These are phyloP conservation scores for Chaetomium globosum DNA, from an alignment of 2,329 filamentous ascomycete genomes.

Conservation along the genomic window DNA sequence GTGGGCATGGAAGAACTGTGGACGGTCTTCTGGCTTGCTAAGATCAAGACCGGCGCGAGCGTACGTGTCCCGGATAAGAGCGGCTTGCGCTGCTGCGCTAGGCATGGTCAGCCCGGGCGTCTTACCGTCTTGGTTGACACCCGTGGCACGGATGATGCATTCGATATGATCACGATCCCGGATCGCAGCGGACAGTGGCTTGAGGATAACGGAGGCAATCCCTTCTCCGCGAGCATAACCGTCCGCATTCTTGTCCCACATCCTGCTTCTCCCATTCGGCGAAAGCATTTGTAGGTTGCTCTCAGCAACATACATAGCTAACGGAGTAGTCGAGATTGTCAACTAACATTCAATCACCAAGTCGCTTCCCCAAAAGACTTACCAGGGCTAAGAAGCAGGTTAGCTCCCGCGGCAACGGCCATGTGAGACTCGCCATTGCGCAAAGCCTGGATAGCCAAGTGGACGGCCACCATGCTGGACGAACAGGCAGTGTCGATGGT, in stretches of 20 bases:
- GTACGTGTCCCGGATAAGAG: constrained; percentile 48
- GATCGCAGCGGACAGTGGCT: constrained; percentile 50
- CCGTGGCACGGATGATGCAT: constrained; percentile 48
- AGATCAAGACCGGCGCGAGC: constrained; percentile 44
- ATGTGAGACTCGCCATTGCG: not conserved
- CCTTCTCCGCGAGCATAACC: constrained; percentile 60
- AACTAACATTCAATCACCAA: too few relatives aligned
- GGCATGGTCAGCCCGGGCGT: constrained; percentile 53
- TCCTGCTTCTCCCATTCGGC: constrained; percentile 43
- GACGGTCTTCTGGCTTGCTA: constrained; percentile 33
- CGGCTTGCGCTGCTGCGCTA: constrained; percentile 45
- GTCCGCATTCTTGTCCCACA: constrained; percentile 51
- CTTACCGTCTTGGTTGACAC: constrained; percentile 51
- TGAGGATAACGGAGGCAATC: constrained; percentile 50
- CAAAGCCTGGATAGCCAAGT: not conserved
- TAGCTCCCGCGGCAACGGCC: not conserved
- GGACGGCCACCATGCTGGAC: not conserved
- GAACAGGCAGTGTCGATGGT: not conserved
- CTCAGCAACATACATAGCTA: too few relatives aligned
- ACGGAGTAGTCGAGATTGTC: too few relatives aligned
- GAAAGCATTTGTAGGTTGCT: constrained; percentile 40
- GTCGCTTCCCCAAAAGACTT: too few relatives aligned
- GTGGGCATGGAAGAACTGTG: constrained; percentile 48
- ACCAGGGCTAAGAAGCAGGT: not conserved
- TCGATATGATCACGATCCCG: constrained; percentile 43